Conservation (phyloP, 202 grass and related monocot genomes). For the Musa balbisiana region DNA sequence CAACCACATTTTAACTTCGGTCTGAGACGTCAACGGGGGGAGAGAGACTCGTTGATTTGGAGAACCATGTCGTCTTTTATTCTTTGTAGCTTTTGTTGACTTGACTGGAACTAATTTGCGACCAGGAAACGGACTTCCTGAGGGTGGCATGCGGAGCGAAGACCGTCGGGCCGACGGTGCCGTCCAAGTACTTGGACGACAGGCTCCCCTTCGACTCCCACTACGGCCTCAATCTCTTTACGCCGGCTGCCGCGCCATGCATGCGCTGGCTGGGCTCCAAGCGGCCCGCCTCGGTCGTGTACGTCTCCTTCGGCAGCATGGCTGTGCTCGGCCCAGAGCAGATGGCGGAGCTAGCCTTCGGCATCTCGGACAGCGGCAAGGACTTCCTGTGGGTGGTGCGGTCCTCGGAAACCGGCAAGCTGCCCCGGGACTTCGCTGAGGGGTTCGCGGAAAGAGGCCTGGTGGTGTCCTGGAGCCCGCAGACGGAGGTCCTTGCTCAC, state of each 20-base stretch:
- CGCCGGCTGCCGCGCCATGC: slow-evolving; percentile 34
- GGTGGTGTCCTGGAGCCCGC: slow-evolving; percentile 56
- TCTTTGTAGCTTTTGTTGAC: too few relatives aligned
- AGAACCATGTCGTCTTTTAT: too few relatives aligned
- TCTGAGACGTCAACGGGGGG: too few relatives aligned
- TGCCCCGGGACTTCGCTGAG: slow-evolving; percentile 22
- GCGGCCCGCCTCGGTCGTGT: slow-evolving; percentile 42
- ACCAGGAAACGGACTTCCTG: slow-evolving; percentile 46
- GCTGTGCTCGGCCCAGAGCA: slow-evolving; percentile 23
- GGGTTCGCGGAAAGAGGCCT: slow-evolving; percentile 7
- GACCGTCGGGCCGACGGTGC: slow-evolving; percentile 61
- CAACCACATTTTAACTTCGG: too few relatives aligned
- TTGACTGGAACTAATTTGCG: background rate
- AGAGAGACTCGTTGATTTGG: too few relatives aligned
- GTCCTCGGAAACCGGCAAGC: slow-evolving; percentile 38
- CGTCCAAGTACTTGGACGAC: slow-evolving; percentile 37
- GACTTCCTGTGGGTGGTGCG: slow-evolving; percentile 62
- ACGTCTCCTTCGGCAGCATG: slow-evolving; percentile 68
- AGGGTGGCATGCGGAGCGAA: slow-evolving; percentile 32
- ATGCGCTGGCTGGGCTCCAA: slow-evolving; percentile 44
- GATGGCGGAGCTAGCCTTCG: slow-evolving; percentile 39
- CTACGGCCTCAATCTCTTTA: slow-evolving; percentile 60
- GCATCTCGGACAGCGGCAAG: slow-evolving; percentile 33
- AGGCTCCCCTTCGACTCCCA: slow-evolving; percentile 29
- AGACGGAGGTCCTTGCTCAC: slow-evolving; percentile 74